Evolutionary conservation across 202 grass and related monocot genomes (phyloP).

Genomic region (Eragrostis tef): DNA sequence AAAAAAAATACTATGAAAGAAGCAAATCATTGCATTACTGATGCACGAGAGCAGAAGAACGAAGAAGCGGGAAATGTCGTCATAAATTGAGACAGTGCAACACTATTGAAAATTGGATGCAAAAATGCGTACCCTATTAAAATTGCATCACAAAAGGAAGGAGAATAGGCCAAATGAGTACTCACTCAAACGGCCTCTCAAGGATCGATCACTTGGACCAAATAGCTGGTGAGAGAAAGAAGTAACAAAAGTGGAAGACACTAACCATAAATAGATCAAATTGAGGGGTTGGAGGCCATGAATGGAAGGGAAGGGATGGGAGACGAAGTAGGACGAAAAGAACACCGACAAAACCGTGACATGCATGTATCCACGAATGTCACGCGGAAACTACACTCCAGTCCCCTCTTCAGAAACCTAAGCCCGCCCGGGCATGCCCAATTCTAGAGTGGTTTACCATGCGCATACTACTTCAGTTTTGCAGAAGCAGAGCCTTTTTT

Average conservation of each 20-base stretch:
- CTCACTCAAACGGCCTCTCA: not conserved
- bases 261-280: constrained; percentile 38
- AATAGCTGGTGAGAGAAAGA: not conserved
- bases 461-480: too few species aligned
- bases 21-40: too few species aligned
- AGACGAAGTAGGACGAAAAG: constrained; percentile 38
- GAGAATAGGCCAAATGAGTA: not conserved
- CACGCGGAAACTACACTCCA: not conserved
- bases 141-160: not conserved
- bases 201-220: not conserved
- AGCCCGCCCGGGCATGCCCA: too few species aligned
- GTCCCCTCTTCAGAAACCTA: too few species aligned
- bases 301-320: constrained; percentile 37
- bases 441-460: too few species aligned
- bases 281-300: not conserved
- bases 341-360: constrained; percentile 6
- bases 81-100: too few species aligned
- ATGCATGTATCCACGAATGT: not conserved
- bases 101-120: not conserved
- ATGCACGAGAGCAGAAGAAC: too few species aligned
- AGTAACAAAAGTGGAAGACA: not conserved
- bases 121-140: not conserved
- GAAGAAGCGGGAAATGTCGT: too few species aligned
- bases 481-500: too few species aligned
- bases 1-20: not conserved